Evolutionary conservation across 495 filamentous ascomycete genomes (phyloP), one percentile per base, ranked within the genome.

Genomic region (Jackrogersella multiformis): DNA sequence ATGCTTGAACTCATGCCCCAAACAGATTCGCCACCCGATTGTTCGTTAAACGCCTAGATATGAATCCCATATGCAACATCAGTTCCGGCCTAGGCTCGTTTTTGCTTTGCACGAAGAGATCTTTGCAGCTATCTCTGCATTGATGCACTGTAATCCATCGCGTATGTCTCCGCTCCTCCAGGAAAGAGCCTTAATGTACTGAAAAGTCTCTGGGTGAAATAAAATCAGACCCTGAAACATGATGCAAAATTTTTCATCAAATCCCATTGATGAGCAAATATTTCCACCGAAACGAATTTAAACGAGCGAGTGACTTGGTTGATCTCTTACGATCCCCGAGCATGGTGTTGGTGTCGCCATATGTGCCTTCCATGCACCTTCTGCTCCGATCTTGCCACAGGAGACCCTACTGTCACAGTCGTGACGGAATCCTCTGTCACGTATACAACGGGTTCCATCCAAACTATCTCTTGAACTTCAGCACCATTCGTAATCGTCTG

Each of bases 381-480:
- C 18, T 70, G 56, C 4, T 6, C 68, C 12, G 58, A 39, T 38
- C 55, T 73, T 6, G 41, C 36, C n/a, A 32, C 18, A 12, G 63
- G 59, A 15, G 64, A 16, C 10, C 13, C 46, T 6, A 74, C 68
- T 5, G 77, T 77, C 2, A 74, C 76, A 1, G 79, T 78, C 2
- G 74, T 77, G 13, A 64, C 30, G 5, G 75, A 65, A 0, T 70
- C 68, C 32, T 77, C 60, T 2, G 75, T 80, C 34, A 83, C 77
- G 23, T 79, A 81, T 44, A 79, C 75, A 7, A 81, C 66, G 18
- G 77, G 78, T 70, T 83, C 77, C 55, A 80, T 77, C 73, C 79
- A 76, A 10, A 84, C 68, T 16, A 84, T 71, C 72, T 79, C 75
- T 57, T 75, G 74, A 13, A 84, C 77, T 16, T 77, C 62, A 30